Base-by-base conservation (phyloP, 1,139 yeast species). In the Pichia sp. region DNA sequence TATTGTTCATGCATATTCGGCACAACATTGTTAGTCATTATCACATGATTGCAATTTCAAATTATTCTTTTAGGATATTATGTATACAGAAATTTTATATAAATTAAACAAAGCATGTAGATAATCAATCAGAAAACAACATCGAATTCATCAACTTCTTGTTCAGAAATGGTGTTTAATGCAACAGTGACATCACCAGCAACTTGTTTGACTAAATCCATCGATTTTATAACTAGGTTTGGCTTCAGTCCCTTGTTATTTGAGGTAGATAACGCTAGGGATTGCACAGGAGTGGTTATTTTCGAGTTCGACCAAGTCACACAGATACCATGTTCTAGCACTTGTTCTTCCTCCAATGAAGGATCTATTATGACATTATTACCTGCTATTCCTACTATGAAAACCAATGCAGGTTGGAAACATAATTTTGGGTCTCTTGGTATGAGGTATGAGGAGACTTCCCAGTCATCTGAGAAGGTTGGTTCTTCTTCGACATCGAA, bases 381-480 rank as follows among this genome's bases (percentile, higher is more conserved):
- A 1, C 93, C 96, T 1, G 88, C 77, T 3, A 85, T 73, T 0
- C 96, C 96, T 36, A 87, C 66, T 0, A 91, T 78, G 53, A 91
- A 79, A 39, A 87, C 70, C 21, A 91, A 68, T 0, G 97, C 96
- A 1, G 96, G 94, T 42, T 74, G 73, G 67, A 79, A 79, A 4
- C 37, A 12, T 6, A 20, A 18, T 0, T 48, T 47, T 2, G 58
- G 37, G 22, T 60, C 60, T 36, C 61, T 59, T 9, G 67, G 60
- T 39, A 76, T 71, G 33, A 85, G 66, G 40, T 63, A 73, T 47
- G 58, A 72, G 31, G 84, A 79, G 54, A 70, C 73, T 59, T 74
- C 85, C 93, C 86, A 91, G 62, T 82, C 96, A 59, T 90, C 97
- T 38, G 91, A 83, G 61, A 91, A 91, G 0, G 90, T 87, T 1